Evolutionary conservation across 106 monocot genomes (phyloP).

Genomic region (Allium sativum): DNA sequence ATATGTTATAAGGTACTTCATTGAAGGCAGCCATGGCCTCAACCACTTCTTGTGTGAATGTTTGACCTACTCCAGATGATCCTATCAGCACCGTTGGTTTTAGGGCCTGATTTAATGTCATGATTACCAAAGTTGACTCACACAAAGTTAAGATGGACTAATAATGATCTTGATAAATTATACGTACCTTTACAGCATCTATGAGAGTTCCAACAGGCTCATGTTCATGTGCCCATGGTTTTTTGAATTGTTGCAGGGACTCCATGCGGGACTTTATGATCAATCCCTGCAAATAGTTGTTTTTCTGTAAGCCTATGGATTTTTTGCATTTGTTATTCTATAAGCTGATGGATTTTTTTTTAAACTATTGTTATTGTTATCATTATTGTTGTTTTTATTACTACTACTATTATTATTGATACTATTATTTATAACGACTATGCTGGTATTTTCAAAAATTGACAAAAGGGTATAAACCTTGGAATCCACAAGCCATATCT

Average conservation of each 20-base stretch:
- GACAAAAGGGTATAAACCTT: slow-evolving; percentile 5
- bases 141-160: not conserved
- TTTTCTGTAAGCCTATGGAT: not conserved
- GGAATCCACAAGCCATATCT: slow-evolving; percentile 45
- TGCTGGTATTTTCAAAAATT: not conserved
- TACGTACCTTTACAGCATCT: slow-evolving; percentile 55
- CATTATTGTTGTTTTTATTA: too few relatives aligned
- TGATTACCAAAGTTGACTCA: not conserved
- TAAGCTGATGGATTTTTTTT: too few relatives aligned
- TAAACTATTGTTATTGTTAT: too few relatives aligned
- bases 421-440: not conserved
- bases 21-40: slow-evolving; percentile 90
- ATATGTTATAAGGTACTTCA: slow-evolving; percentile 29
- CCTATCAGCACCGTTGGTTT: slow-evolving; percentile 95
- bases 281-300: slow-evolving; percentile 43
- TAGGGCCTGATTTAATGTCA: slow-evolving; percentile 28
- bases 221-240: slow-evolving; percentile 92
- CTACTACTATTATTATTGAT: not conserved
- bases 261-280: slow-evolving; percentile 64
- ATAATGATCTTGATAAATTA: not conserved
- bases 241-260: slow-evolving; percentile 81
- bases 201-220: slow-evolving; percentile 47
- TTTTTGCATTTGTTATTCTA: too few relatives aligned
- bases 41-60: slow-evolving; percentile 89
- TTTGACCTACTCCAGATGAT: slow-evolving; percentile 76